Conservation (phyloP, 192 early-diverging fungal species). For the Rhizophagus prolifer region DNA sequence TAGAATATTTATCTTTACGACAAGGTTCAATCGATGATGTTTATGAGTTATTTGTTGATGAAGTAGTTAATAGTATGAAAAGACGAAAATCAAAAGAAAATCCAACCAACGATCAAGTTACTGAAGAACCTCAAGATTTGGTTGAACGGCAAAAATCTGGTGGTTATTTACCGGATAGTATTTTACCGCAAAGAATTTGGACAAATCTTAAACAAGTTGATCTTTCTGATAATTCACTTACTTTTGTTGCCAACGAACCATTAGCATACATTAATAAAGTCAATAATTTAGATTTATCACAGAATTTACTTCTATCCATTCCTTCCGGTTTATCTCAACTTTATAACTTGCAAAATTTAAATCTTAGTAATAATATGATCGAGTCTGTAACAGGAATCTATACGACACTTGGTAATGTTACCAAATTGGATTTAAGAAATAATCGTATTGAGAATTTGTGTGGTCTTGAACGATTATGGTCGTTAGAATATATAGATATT, state of each 20-base stretch:
- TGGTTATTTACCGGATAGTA: conserved; percentile 29
- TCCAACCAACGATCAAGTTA: conserved; percentile 25
- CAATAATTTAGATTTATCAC: conserved; percentile 51
- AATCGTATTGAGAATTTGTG: conserved; percentile 51
- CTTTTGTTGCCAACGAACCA: conserved; percentile 41
- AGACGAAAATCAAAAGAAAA: conserved; percentile 32
- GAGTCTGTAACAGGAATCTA: conserved; percentile 47
- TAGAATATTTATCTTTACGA: conserved; percentile 46
- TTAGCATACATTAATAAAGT: conserved; percentile 38
- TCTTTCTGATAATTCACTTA: conserved; percentile 50
- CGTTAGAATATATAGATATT: conserved; percentile 54
- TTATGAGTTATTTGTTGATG: conserved; percentile 43
- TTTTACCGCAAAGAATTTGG: conserved; percentile 40
- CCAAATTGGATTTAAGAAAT: conserved; percentile 47
- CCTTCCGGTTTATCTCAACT: conserved; percentile 45
- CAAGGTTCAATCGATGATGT: conserved; percentile 48
- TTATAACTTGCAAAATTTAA: conserved; percentile 49
- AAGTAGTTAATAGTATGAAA: conserved; percentile 37
- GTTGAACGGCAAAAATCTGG: neutral
- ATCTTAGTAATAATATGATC: conserved; percentile 60
- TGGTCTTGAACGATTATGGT: conserved; percentile 56
- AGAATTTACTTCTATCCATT: conserved; percentile 50
- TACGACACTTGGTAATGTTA: conserved; percentile 52
- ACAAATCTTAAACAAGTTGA: conserved; percentile 42
- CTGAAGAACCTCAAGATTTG: neutral